phyloP scores from a whole-genome alignment of 2,329 filamentous ascomycete species.

The Fusarium anthophilum region DNA sequence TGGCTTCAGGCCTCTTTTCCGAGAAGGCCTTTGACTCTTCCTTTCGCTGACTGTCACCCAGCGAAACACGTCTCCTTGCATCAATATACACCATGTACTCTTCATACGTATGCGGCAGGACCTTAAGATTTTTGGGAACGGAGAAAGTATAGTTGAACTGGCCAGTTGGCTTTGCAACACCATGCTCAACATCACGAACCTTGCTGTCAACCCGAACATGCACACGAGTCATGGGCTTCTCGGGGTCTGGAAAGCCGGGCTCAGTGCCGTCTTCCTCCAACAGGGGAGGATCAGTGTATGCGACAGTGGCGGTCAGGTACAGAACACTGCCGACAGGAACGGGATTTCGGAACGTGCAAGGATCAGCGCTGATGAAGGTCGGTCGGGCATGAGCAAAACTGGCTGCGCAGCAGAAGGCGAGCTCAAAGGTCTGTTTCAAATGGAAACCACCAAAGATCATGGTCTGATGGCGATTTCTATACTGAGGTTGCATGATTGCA shows the following conservation, averaged over 20 bases:
- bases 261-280: conserved; percentile 43
- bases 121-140: conserved; percentile 42
- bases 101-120: conserved; percentile 44
- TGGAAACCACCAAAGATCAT: conserved; percentile 47
- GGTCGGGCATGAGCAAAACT: conserved; percentile 46
- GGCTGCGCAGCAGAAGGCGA: conserved; percentile 45
- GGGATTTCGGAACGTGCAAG: conserved; percentile 45
- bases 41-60: conserved; percentile 34
- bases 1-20: neutral
- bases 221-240: conserved; percentile 42
- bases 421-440: conserved; percentile 45
- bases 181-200: conserved; percentile 45
- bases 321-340: conserved; percentile 44
- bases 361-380: conserved; percentile 45
- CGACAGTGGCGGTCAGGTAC: conserved; percentile 43
- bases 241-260: conserved; percentile 28
- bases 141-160: conserved; percentile 47
- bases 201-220: conserved; percentile 46
- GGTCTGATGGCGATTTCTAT: conserved; percentile 43
- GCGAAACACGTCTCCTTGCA: conserved; percentile 41
- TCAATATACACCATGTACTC: conserved; percentile 47
- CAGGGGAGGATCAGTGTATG: conserved; percentile 44
- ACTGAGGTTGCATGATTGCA: conserved; percentile 46
- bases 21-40: conserved; percentile 16
- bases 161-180: conserved; percentile 42